Conservation (phyloP, 352 stramenopile species). For the Thraustotheca clavata region DNA sequence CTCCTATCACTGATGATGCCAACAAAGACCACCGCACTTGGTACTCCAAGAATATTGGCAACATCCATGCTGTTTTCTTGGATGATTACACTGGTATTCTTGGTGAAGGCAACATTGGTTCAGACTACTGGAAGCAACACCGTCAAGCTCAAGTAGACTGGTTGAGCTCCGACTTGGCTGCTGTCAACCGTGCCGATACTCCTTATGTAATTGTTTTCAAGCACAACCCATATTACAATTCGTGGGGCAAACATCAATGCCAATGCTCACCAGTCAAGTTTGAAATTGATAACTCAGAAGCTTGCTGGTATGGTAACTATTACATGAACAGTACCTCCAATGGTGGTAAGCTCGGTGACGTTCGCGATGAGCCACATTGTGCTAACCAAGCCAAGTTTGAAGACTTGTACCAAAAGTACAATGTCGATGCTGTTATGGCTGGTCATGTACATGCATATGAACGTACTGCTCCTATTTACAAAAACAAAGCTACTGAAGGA, state of each 20-base stretch:
- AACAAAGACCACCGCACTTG: conserved; percentile 31
- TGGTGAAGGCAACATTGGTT: conserved; percentile 31
- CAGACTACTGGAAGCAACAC: conserved; percentile 29
- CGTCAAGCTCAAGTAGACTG: conserved; percentile 14
- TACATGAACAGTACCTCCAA: background rate
- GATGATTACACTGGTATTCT: conserved; percentile 50
- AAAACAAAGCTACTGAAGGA: background rate
- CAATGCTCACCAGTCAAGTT: conserved; percentile 36
- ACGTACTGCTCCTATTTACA: background rate
- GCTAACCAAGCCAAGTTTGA: conserved; percentile 27
- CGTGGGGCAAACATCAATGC: conserved; percentile 51
- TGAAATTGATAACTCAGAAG: conserved; percentile 29
- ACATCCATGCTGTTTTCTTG: conserved; percentile 43
- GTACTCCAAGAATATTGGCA: conserved; percentile 45
- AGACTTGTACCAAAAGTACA: conserved; percentile 21
- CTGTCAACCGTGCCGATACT: background rate
- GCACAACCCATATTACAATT: conserved; percentile 46
- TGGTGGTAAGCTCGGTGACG: conserved; percentile 28
- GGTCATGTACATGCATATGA: conserved; percentile 26
- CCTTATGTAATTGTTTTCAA: background rate
- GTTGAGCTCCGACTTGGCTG: background rate
- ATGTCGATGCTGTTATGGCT: conserved; percentile 22
- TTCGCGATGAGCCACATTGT: conserved; percentile 41
- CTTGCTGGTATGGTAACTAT: conserved; percentile 42
- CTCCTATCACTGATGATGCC: conserved; percentile 36